Evolutionary conservation across 768 basidiomycete species (phyloP), one percentile per base, ranked within the genome.

Genomic region (Termitomyces titanicus): DNA sequence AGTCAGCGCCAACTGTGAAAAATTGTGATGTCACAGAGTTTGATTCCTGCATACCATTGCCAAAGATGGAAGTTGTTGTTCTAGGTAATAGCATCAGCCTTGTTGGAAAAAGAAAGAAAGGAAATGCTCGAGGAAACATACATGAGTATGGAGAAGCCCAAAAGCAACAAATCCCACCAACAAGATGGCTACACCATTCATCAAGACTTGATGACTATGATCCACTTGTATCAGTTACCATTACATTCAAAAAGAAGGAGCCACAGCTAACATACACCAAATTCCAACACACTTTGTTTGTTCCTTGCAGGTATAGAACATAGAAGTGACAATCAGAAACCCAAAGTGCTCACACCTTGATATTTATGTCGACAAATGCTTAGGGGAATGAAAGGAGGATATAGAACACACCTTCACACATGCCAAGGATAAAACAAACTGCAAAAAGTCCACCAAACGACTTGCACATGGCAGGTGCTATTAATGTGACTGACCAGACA

Each of bases 231-330:
- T 29, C 29, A 29, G 29, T 39, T 29, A 9, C 29, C 29, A 29
- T 29, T 29, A 9, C 5, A 4, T 29, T n/a, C n/a, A n/a, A n/a
- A n/a, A n/a, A n/a, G n/a, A 33, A 55, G 37, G 57, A n/a, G 7
- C 45, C 24, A 53, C 47, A 22, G 13, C 22, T 46, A 62, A 89
- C 85, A 63, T 71, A 89, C 88, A 89, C 86, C 87, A 90, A 62
- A 87, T 89, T 3, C 89, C 88, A 15, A 88, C 79, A 6, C 89
- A 79, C 49, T 78, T 71, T 5, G 84, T 89, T 64, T 89, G 86
- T 61, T 91, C 89, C 13, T 75, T 80, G 44, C 85, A 80, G 3
- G 88, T 90, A 64, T 91, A 91, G 63, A 91, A 92, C 88, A 90
- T 90, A 7, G 84, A 83, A 20, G 82, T 88, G 46, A 91, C 85